phyloP scores from a whole-genome alignment of 768 basidiomycete species.

The Boletus speciosus region DNA sequence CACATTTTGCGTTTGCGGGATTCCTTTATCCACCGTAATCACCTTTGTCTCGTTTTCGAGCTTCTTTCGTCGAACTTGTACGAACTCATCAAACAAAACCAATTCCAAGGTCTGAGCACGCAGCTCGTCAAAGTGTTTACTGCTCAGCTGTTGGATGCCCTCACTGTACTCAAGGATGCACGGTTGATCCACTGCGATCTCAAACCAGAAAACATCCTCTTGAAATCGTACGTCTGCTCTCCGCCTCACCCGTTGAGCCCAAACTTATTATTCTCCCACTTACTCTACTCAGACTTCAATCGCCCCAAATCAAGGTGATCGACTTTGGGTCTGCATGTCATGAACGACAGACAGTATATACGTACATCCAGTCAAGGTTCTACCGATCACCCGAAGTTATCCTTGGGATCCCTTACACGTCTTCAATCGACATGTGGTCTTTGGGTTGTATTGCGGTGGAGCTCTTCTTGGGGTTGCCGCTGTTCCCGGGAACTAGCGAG shows the following conservation, averaged over 20 bases:
- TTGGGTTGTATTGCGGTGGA: constrained; percentile 98
- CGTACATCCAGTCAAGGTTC: constrained; percentile 98
- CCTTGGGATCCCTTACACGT: constrained; percentile 89
- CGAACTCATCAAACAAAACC: constrained; percentile 99
- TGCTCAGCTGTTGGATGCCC: constrained; percentile 87
- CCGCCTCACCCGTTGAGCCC: background rate
- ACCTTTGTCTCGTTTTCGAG: constrained; percentile 97
- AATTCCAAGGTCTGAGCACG: constrained; percentile 95
- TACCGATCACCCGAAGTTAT: constrained; percentile 98
- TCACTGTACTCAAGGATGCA: constrained; percentile 92
- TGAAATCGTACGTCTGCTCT: constrained; percentile 71
- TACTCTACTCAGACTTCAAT: constrained; percentile 65
- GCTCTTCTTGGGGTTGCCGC: constrained; percentile 90
- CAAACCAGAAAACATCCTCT: constrained; percentile 96
- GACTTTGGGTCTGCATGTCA: constrained; percentile 99
- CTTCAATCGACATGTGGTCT: constrained; percentile 99
- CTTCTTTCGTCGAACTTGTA: constrained; percentile 95
- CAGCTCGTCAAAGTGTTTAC: constrained; percentile 99
- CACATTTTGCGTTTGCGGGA: constrained; percentile 94
- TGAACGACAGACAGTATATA: constrained; percentile 99
- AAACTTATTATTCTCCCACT: background rate
- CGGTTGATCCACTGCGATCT: constrained; percentile 97
- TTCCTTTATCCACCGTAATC: constrained; percentile 94
- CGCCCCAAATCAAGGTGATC: constrained; percentile 97
- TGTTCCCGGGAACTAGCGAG: constrained; percentile 98